Evolutionary conservation across 1,284 basidiomycete species (phyloP).

Genomic region (Cutaneotrichosporon dermatis): DNA sequence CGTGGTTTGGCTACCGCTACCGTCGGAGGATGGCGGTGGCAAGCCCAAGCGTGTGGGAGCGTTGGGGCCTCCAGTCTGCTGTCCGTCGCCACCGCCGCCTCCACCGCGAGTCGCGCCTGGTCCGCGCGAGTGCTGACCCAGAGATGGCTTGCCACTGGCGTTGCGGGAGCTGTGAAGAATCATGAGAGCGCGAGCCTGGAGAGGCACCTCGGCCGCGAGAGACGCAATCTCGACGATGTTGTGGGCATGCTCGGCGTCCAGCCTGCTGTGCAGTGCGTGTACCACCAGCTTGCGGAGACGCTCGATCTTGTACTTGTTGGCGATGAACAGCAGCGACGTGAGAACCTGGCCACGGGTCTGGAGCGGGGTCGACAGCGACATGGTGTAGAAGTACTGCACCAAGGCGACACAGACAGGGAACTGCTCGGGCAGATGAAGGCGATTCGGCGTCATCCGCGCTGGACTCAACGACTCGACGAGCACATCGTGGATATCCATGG

Average conservation of each 20-base stretch:
- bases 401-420: constrained; percentile 83
- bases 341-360: constrained; percentile 86
- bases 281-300: constrained; percentile 74
- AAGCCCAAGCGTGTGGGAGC: too few species aligned
- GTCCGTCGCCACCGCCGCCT: background rate
- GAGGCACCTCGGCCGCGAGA: constrained; percentile 75
- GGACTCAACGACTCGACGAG: constrained; percentile 35
- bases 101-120: background rate
- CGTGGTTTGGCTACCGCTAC: too few species aligned
- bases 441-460: constrained; percentile 55
- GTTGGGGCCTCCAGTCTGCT: too few species aligned
- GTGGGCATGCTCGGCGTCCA: constrained; percentile 77
- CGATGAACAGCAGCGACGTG: constrained; percentile 76
- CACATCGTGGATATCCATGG: constrained; percentile 39
- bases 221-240: constrained; percentile 92
- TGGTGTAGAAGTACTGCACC: constrained; percentile 87
- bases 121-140: constrained; percentile 1
- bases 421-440: constrained; percentile 77
- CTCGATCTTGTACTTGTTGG: constrained; percentile 73
- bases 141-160: background rate
- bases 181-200: constrained; percentile 78
- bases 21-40: too few species aligned
- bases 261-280: constrained; percentile 83
- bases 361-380: constrained; percentile 75
- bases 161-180: constrained; percentile 51